Evolutionary conservation across 768 basidiomycete genomes (phyloP).

Genomic region (Sporobolomyces roseus): DNA sequence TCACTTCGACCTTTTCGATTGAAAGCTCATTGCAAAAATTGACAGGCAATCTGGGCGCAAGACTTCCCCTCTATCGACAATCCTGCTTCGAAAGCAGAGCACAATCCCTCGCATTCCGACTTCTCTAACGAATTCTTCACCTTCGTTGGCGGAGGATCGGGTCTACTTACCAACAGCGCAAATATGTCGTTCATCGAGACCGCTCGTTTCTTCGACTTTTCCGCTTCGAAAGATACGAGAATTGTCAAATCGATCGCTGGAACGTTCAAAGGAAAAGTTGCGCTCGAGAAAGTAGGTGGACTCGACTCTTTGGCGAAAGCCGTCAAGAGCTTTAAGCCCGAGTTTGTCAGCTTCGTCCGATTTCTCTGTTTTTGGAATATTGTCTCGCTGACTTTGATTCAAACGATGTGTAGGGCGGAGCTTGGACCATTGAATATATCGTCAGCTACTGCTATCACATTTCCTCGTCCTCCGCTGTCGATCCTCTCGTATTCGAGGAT

Average conservation of each 20-base stretch:
- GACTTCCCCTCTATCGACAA: constrained; percentile 6
- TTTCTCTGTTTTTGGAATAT: too few species aligned
- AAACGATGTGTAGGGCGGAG: too few species aligned
- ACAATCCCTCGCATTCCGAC: not conserved
- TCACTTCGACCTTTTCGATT: not conserved
- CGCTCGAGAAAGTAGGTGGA: not conserved
- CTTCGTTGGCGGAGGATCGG: not conserved
- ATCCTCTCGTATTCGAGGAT: not conserved
- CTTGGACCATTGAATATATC: constrained; percentile 7
- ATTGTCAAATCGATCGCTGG: not conserved
- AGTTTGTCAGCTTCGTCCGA: too few species aligned
- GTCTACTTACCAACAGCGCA: not conserved
- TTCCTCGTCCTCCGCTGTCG: not conserved
- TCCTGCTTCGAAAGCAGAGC: not conserved
- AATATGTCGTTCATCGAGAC: not conserved
- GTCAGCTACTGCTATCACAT: not conserved
- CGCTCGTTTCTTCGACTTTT: not conserved
- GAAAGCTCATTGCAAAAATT: not conserved
- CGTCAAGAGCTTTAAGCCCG: not conserved
- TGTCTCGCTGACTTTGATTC: too few species aligned
- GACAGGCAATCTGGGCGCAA: constrained; percentile 2
- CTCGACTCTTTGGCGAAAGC: not conserved
- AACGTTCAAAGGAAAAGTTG: not conserved
- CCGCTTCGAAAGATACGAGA: not conserved
- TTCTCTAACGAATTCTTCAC: not conserved